These are phyloP conservation scores for Fusarium papillatum DNA, from an alignment of 2,329 filamentous ascomycete species.

Conservation along the genomic window DNA sequence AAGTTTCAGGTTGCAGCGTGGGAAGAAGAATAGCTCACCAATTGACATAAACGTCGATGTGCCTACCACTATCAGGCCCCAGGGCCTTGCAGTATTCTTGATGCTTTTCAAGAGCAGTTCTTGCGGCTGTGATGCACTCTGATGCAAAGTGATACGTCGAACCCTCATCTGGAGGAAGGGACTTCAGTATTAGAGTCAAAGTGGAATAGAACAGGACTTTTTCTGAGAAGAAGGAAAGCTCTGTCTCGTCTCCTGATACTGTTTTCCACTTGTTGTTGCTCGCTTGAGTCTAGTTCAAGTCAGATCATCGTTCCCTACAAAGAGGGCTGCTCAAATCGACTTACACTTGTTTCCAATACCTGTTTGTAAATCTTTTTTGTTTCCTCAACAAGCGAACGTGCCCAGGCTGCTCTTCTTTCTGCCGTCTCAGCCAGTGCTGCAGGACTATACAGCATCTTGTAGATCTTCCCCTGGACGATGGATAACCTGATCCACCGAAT, in stretches of 20 bases:
- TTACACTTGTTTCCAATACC: not conserved
- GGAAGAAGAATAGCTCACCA: not conserved
- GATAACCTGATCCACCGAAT: not conserved
- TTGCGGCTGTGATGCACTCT: constrained; percentile 1
- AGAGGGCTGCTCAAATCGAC: not conserved
- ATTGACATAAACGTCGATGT: not conserved
- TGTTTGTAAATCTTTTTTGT: not conserved
- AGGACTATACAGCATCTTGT: not conserved
- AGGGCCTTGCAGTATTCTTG: constrained; percentile 2
- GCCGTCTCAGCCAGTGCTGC: not conserved
- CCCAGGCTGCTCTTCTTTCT: not conserved
- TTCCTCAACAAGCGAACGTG: not conserved
- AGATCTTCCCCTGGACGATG: not conserved
- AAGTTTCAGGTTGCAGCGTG: not conserved
- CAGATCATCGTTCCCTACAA: not conserved
- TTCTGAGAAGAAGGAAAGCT: constrained; percentile 1
- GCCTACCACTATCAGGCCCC: not conserved
- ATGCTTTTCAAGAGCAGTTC: not conserved
- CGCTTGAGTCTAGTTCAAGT: not conserved
- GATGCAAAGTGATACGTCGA: not conserved
- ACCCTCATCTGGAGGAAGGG: not conserved
- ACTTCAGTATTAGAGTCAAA: constrained; percentile 1
- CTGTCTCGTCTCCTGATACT: not conserved
- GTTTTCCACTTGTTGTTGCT: constrained; percentile 4
- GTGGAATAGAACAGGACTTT: not conserved